Base-by-base conservation (phyloP, 192 early-diverging fungal species). In the Backusella morwellensis region DNA sequence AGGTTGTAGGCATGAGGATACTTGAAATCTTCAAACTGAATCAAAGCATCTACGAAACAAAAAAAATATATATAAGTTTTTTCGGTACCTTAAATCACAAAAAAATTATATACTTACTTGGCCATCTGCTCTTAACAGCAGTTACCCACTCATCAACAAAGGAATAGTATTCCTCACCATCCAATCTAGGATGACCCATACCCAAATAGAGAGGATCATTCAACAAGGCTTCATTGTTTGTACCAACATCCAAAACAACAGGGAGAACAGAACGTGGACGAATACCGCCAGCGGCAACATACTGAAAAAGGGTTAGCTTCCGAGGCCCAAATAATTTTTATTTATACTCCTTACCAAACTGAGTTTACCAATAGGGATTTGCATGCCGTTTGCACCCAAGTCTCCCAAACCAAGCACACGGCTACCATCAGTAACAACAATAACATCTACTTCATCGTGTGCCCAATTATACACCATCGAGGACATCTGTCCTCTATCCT, bases 401-500 rank as follows among this genome's bases (percentile, higher is more conserved):
- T 82, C 81, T 77, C 81, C 81, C 52, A 82, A 70, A 29, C 81
- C 81, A 32, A 82, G 70, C 21, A 82, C 81, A 36, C 81, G 40
- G 8, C 75, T 77, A 70, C 81, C 81, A 70, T 82, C 81, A n/a
- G 81, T 82, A 1, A 82, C 81, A 0, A 82, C 81, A 75, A 82
- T 82, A 2, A 82, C 81, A 71, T 82, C 73, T 67, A 88, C 86
- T 79, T 88, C 85, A 77, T 88, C 86, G 42, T 88, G 86, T 41
- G 86, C 85, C 86, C 86, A 88, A 71, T 88, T 88, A 47, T 88
- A 82, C n/a, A 86, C 83, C 86, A 88, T 88, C 23, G 86, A 85
- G 44, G 86, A 85, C 86, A 88, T 88, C 38, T 78, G 69, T 42
- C 86, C 86, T 68, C 84, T 81, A 42, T 88, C 86, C 40, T 85